Percentiles rank a stretch among this genome's conserved stretches.
Conservation (phyloP, 1,139 yeast genomes). For the Debaryomyces coudertii region DNA sequence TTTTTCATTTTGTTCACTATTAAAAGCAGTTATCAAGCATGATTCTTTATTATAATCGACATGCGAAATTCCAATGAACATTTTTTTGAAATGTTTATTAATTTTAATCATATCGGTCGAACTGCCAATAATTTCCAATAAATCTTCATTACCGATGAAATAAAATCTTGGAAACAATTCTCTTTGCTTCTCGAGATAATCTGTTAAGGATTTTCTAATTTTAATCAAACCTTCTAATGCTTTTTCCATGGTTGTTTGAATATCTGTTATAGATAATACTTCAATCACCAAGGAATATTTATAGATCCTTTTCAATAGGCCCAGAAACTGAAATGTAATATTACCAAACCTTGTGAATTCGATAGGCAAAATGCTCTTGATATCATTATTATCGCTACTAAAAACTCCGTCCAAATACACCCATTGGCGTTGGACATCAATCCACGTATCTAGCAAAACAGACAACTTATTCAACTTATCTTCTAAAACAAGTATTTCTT, state of each 20-base stretch:
- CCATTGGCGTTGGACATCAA: slow-evolving; percentile 90
- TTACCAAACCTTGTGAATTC: slow-evolving; percentile 72
- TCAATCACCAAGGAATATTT: slow-evolving; percentile 60
- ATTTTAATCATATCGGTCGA: slow-evolving; percentile 51
- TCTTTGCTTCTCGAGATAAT: slow-evolving; percentile 80
- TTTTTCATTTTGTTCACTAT: slow-evolving; percentile 67
- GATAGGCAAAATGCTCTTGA: slow-evolving; percentile 63
- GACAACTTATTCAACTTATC: slow-evolving; percentile 54
- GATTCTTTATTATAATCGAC: slow-evolving; percentile 43
- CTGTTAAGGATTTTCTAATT: slow-evolving; percentile 70
- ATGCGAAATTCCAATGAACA: slow-evolving; percentile 68
- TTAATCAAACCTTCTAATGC: slow-evolving; percentile 54
- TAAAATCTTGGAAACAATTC: slow-evolving; percentile 79
- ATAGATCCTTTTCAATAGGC: slow-evolving; percentile 53
- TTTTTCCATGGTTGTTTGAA: slow-evolving; percentile 46
- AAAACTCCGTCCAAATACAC: slow-evolving; percentile 83
- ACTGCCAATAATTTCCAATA: slow-evolving; percentile 80
- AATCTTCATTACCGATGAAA: slow-evolving; percentile 89
- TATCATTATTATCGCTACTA: slow-evolving; percentile 54
- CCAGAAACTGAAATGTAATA: slow-evolving; percentile 62
- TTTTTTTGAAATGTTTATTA: slow-evolving; percentile 66
- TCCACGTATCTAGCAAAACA: slow-evolving; percentile 67
- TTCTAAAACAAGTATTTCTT: slow-evolving; percentile 59
- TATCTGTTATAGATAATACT: slow-evolving; percentile 54
- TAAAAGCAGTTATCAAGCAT: slow-evolving; percentile 48